These are phyloP conservation scores for Pseudocercospora pini-densiflorae DNA, from an alignment of 2,329 filamentous ascomycete genomes.

Conservation along the genomic window DNA sequence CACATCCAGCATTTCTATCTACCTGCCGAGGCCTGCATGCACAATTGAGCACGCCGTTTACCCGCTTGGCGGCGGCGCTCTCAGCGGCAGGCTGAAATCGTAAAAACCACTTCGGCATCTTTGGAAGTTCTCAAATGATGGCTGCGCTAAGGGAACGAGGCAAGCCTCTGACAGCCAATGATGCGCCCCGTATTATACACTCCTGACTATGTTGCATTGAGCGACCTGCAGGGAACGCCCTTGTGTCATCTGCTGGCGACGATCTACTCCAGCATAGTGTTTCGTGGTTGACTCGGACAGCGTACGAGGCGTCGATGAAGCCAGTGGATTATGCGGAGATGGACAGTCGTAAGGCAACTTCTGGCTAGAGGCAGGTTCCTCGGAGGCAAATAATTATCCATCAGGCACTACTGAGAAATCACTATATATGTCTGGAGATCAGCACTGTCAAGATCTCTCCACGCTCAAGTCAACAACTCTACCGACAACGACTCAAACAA, in stretches of 20 bases:
- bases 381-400: conserved; percentile 1
- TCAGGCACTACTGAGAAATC: background rate
- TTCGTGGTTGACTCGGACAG: conserved; percentile 11
- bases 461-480: background rate
- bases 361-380: conserved; percentile 12
- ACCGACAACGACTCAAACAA: background rate
- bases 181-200: conserved; percentile 3
- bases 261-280: background rate
- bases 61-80: conserved; percentile 44
- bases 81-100: conserved; percentile 45
- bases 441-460: background rate
- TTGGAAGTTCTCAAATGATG: background rate
- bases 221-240: conserved; percentile 1
- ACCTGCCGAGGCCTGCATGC: conserved; percentile 14
- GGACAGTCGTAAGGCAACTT: background rate
- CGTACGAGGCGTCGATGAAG: conserved; percentile 5
- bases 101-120: background rate
- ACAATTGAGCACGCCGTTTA: conserved; percentile 40
- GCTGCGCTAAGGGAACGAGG: conserved; percentile 4
- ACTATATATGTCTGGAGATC: conserved; percentile 16
- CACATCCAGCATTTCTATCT: background rate
- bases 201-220: conserved; percentile 3
- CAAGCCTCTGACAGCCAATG: conserved; percentile 4
- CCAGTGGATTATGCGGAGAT: conserved; percentile 1
- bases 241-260: conserved; percentile 11